Evolutionary conservation across 768 basidiomycete genomes (phyloP).

Genomic region (Phlegmacium glaucopus): DNA sequence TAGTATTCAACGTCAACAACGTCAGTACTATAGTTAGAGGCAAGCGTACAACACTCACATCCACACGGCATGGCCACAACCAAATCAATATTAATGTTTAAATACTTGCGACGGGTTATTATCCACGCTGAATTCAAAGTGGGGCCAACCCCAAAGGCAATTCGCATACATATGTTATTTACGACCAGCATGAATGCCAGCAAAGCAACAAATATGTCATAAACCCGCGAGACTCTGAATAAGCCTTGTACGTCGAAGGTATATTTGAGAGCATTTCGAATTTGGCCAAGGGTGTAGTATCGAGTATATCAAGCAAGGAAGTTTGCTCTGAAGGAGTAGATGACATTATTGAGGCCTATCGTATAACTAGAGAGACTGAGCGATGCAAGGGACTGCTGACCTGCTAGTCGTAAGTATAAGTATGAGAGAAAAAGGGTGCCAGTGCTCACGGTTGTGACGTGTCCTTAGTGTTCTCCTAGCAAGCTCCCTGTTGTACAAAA

Average conservation of each 20-base stretch:
- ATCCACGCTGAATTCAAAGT: conserved; percentile 88
- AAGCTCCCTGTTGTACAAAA: too few relatives aligned
- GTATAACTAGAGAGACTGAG: too few relatives aligned
- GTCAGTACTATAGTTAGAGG: conserved; percentile 5
- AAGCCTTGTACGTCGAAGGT: conserved; percentile 74
- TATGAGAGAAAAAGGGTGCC: too few relatives aligned
- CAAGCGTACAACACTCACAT: conserved; percentile 53
- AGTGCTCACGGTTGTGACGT: too few relatives aligned
- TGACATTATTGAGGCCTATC: neutral
- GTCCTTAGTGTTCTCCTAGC: too few relatives aligned
- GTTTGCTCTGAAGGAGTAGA: conserved; percentile 11
- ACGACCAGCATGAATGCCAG: conserved; percentile 72
- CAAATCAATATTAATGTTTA: conserved; percentile 91
- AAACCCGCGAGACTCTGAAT: conserved; percentile 78
- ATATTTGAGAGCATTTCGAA: conserved; percentile 90
- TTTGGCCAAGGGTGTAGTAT: conserved; percentile 61
- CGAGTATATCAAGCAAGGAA: conserved; percentile 58
- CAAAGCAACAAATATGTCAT: conserved; percentile 65
- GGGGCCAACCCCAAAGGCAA: conserved; percentile 93
- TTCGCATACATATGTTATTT: conserved; percentile 87
- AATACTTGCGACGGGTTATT: conserved; percentile 47
- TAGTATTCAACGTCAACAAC: too few relatives aligned
- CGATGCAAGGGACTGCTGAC: too few relatives aligned
- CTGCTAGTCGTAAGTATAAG: too few relatives aligned
- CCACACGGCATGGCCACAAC: conserved; percentile 91